phyloP scores from a whole-genome alignment of 345 rosid genomes.

The Clausena lansium region DNA sequence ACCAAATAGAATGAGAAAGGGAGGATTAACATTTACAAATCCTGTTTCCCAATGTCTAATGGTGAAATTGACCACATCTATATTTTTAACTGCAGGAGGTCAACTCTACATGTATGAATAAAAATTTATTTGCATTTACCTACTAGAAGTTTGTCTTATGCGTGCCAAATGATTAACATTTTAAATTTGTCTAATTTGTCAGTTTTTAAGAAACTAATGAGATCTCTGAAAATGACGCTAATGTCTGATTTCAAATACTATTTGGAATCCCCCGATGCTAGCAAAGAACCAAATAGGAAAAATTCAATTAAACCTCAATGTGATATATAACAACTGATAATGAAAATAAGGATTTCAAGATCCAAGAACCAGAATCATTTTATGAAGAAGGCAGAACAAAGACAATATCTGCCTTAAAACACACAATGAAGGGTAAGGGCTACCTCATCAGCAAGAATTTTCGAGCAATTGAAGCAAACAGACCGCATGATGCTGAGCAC shows the following conservation, averaged over 20 bases:
- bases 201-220: not conserved
- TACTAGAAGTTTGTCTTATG: not conserved
- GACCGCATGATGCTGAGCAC: constrained; percentile 88
- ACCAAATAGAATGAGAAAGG: not conserved
- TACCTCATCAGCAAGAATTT: constrained; percentile 92
- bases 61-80: not conserved
- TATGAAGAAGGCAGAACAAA: not conserved
- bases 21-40: not conserved
- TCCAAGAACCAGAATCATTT: not conserved
- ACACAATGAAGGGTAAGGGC: not conserved
- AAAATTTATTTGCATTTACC: not conserved
- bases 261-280: not conserved
- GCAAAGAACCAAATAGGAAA: not conserved
- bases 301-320: not conserved
- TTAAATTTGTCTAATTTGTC: not conserved
- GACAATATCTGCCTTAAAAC: not conserved
- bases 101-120: not conserved
- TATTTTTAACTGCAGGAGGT: not conserved
- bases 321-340: not conserved
- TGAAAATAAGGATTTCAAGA: not conserved
- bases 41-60: not conserved
- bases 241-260: not conserved
- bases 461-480: constrained; percentile 95
- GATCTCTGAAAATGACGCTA: not conserved
- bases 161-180: not conserved